Evolutionary conservation across 2,329 filamentous ascomycete species (phyloP), one percentile per base, ranked within the genome.

Genomic region (Neopestalotiopsis rosae): DNA sequence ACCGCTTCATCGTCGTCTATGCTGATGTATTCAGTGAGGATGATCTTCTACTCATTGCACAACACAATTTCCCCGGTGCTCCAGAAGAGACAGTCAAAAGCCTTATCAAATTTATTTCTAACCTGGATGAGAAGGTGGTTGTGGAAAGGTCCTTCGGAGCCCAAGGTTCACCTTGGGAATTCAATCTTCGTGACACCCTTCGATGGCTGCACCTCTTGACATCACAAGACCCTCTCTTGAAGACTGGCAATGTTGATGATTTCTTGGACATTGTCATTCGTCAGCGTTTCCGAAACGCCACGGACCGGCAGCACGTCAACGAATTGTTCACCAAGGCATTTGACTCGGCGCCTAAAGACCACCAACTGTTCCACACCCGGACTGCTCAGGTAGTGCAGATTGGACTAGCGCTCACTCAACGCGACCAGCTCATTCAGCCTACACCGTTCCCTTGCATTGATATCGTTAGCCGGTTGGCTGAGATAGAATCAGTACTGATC

Each of bases 1-100:
- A 99, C 79, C 92, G 97, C 61, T 99, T 99, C 79, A 96, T 97
- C 49, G 95, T 99, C 20, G 97, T 99, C 0, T 98, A 98, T 81
- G 94, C 96, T 69, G 96, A 99, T 76, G 89, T 94, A 4, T 96
- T 99, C 78, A 92, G 88, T 17, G 86, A 92, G 32, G 88, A 93
- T 40, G 96, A 99, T 82, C 82, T 99, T 69, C 87, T 91, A 69
- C 84, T 92, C 61, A 98, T 99, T 71, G 97, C 94, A 61, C 85
- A 87, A 32, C 92, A 92, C 73, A 90, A 93, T 70, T 98, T 94
- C 76, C 91, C 94, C 0, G 78, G 82, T 1, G 86, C 95, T 28
- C 80, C 88, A 0, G 74, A 82, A 0, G 81, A 87, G 1, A 87
- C 90, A 38, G 88, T 95, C 24, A 83, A 86, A 32, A 89, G 86